Percentiles rank a stretch among this genome's conserved stretches.
phyloP scores from a whole-genome alignment of 2,329 filamentous ascomycete species.

The Paecilomyces dactylethromorphus region DNA sequence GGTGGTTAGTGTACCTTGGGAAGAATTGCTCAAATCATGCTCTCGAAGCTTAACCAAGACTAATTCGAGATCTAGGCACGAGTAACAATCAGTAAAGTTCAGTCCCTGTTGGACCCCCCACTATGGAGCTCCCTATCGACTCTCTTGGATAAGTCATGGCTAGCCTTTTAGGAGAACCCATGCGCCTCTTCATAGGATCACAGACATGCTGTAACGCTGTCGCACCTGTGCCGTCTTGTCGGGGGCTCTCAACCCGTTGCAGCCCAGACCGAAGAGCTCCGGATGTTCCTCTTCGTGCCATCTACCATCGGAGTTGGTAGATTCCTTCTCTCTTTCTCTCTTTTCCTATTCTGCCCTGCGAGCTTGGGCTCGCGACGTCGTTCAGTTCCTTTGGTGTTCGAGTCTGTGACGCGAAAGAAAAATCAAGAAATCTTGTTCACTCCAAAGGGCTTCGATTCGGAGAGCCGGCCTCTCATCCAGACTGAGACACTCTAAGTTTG shows the following conservation, averaged over 20 bases:
- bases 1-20: not conserved
- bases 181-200: not conserved
- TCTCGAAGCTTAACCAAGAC: not conserved
- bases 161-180: not conserved
- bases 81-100: not conserved
- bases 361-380: not conserved
- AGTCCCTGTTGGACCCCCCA: not conserved
- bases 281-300: not conserved
- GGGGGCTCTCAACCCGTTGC: not conserved
- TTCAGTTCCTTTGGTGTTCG: not conserved
- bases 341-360: not conserved
- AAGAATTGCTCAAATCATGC: not conserved
- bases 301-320: not conserved
- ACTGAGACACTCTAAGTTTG: constrained; percentile 19
- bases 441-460: not conserved
- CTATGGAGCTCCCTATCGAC: not conserved
- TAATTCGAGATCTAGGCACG: not conserved
- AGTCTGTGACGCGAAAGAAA: not conserved
- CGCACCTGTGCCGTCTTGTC: not conserved
- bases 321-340: not conserved
- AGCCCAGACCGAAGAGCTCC: not conserved
- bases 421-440: constrained; percentile 1
- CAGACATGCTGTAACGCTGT: not conserved
- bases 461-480: not conserved
- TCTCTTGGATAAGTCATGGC: not conserved